These are phyloP conservation scores for Pleurotus eryngii DNA, from an alignment of 768 basidiomycete species.

Conservation along the genomic window DNA sequence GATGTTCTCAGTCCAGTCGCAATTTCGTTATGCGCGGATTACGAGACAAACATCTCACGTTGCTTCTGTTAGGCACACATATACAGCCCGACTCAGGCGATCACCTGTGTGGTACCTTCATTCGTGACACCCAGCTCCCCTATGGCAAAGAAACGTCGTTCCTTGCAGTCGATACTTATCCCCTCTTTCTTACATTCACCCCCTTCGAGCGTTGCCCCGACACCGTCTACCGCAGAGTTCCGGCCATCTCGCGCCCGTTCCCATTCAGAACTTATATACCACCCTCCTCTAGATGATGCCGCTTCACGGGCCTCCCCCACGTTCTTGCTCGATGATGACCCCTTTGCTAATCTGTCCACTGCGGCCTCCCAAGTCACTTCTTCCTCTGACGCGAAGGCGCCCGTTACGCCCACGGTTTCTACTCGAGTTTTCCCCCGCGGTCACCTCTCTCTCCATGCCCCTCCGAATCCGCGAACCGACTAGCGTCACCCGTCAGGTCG, in stretches of 20 bases:
- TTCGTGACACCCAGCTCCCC: not conserved
- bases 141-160: conserved; percentile 50
- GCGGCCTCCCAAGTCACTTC: conserved; percentile 1
- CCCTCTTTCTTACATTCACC: conserved; percentile 40
- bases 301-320: conserved; percentile 22
- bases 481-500: not conserved
- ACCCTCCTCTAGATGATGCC: conserved; percentile 6
- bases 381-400: not conserved
- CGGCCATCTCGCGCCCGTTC: conserved; percentile 10
- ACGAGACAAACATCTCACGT: conserved; percentile 5
- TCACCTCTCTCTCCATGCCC: conserved; percentile 11
- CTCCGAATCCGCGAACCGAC: not conserved
- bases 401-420: not conserved
- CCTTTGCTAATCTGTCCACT: conserved; percentile 56
- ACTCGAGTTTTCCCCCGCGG: conserved; percentile 3
- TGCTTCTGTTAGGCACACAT: not conserved
- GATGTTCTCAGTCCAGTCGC: conserved; percentile 2
- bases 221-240: conserved; percentile 18
- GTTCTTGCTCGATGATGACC: conserved; percentile 68
- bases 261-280: conserved; percentile 9
- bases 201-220: conserved; percentile 21
- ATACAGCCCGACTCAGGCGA: not conserved
- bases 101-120: not conserved
- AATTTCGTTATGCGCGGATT: conserved; percentile 1
- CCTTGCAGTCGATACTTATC: conserved; percentile 49